Evolutionary conservation across 2,329 filamentous ascomycete species (phyloP), one percentile per base, ranked within the genome.

Genomic region (Neonectria neomacrospora): DNA sequence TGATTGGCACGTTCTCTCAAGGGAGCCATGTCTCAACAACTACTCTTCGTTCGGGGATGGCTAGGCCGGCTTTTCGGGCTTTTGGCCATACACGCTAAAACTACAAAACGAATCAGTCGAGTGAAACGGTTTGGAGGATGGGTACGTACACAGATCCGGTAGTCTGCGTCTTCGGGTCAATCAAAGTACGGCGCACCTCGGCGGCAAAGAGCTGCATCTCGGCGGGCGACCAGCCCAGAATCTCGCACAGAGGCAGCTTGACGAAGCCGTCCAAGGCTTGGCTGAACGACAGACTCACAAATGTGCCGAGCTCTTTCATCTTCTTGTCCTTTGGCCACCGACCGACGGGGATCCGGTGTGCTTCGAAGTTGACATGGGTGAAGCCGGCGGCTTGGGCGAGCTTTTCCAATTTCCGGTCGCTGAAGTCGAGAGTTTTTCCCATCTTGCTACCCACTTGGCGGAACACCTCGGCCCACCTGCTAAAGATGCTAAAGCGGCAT

Each of bases 141-240:
- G 16, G 2, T 1, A 65, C 70, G 54, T 64, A 72, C 70, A 72
- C 67, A 12, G 42, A 34, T 7, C 65, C 70, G 1, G 58, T 57
- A 5, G 67, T 52, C 11, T 66, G 68, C 3, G 47, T 71, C 37
- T 61, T 72, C 1, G 60, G 55, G 26, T 69, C 64, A 45, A 63
- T 53, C 1, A 72, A 34, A 2, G 28, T 11, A 14, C 51, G 58
- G 5, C 70, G 63, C 70, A 72, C 72, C 34, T 72, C 70, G 1
- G 41, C 63, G 2, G 59, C 68, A 52, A 72, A 72, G 3, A 71
- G 7, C 14, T 71, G 67, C 70, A 72, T 72, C 23, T 70, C 61
- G 9, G 63, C 67, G 0, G 63, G 53, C 9, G 61, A 70, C 70
- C 70, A 72, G 5, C 59, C 50, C 0, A 72, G 52, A 10, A 72